Evolutionary conservation across 2,329 filamentous ascomycete genomes (phyloP), one percentile per base, ranked within the genome.

Genomic region (Chaetomiaceae sp.): DNA sequence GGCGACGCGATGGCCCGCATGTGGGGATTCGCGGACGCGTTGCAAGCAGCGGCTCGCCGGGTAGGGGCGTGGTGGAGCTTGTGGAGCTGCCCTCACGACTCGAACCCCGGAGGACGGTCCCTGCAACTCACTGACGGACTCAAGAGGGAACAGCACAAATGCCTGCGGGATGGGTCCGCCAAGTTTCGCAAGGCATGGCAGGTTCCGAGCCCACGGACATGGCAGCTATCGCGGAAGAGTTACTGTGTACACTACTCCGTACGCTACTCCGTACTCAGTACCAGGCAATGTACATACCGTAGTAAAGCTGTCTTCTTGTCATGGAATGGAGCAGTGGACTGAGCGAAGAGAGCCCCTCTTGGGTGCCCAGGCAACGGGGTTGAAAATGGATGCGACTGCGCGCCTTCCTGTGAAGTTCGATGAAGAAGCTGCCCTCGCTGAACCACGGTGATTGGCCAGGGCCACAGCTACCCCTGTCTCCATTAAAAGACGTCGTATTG

Each of bases 1-100:
- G 44, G 19, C 52, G 45, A 51, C 53, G 49, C 48, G 53, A 51
- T 49, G 53, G 45, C 48, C 45, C 53, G 44, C 41, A 41, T 55
- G 53, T 52, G 53, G 49, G 45, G 45, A 46, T 40, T 14, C 49
- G 45, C 45, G 48, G 40, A 43, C 49, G 53, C 53, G 53, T 49
- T 10, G 31, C 25, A 51, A 40, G 34, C 21, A 54, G 34, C 35
- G 43, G 52, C 44, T 48, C n/a, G 38, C 25, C 47, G 39, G 42
- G 23, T 21, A 7, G 38, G 43, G n/a, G 19, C 16, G 20, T 21
- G 23, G 50, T 41, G 42, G 48, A 41, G 31, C 19, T 21, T 30
- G 40, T 35, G 35, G 48, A 12, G 33, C 20, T 38, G 37, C 27
- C 35, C 16, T 37, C 30, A 20, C 21, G 19, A n/a, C 25, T 31